These are phyloP conservation scores for Amanita inopinata DNA, from an alignment of 768 basidiomycete species.

Conservation along the genomic window DNA sequence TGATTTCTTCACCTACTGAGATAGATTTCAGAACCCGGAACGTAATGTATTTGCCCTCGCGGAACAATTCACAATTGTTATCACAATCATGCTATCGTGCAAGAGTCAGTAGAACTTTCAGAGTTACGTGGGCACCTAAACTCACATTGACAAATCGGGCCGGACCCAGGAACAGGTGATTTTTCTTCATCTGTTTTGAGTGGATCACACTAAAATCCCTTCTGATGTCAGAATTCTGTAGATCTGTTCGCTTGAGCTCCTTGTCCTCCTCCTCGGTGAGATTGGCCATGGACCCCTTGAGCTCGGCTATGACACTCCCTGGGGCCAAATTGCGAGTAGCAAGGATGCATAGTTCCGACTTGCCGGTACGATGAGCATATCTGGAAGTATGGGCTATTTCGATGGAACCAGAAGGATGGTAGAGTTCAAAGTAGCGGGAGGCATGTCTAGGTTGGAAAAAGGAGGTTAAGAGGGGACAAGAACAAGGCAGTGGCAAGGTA, in stretches of 20 bases:
- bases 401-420: conserved; percentile 73
- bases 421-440: conserved; percentile 82
- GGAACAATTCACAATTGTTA: conserved; percentile 82
- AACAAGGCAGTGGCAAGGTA: conserved; percentile 16
- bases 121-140: conserved; percentile 14
- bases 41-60: conserved; percentile 83
- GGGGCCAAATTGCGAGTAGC: conserved; percentile 64
- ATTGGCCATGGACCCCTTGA: conserved; percentile 88
- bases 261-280: conserved; percentile 78
- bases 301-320: conserved; percentile 70
- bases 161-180: conserved; percentile 83
- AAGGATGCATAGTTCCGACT: conserved; percentile 81
- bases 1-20: conserved; percentile 75
- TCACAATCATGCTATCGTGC: conserved; percentile 73
- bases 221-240: conserved; percentile 66
- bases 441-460: conserved; percentile 51
- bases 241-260: conserved; percentile 77
- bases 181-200: conserved; percentile 86
- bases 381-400: conserved; percentile 86
- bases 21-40: conserved; percentile 78
- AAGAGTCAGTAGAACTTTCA: conserved; percentile 13
- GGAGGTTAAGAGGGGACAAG: conserved; percentile 14
- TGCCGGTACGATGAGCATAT: conserved; percentile 80
- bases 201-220: conserved; percentile 89
- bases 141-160: conserved; percentile 90